These are phyloP conservation scores for Vitis hybrid DNA, from an alignment of 177 flowering plant species.

Conservation along the genomic window DNA sequence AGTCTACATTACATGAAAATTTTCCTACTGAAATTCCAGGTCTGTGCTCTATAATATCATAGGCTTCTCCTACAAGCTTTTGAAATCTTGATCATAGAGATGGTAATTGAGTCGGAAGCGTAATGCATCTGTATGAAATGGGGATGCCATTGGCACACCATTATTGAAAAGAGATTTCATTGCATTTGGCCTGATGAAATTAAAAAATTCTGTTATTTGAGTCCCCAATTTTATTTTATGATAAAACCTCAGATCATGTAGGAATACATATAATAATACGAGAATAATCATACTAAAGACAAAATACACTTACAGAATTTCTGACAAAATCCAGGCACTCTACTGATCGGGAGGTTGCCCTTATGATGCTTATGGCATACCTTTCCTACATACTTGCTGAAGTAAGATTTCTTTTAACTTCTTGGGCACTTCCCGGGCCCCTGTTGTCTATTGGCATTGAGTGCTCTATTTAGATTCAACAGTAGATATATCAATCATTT, in stretches of 20 bases:
- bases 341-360: conserved; percentile 73
- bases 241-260: not conserved
- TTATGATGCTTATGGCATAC: conserved; percentile 77
- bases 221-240: not conserved
- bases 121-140: no score
- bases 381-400: conserved; percentile 67
- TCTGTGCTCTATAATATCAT: no score
- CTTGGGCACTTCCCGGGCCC: not conserved
- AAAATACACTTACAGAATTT: not conserved
- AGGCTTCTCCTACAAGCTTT: no score
- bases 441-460: not conserved
- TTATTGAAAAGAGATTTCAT: not conserved
- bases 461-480: not conserved
- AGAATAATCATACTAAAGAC: not conserved
- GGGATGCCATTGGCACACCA: not conserved
- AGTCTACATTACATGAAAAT: no score
- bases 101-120: no score
- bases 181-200: not conserved
- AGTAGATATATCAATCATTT: not conserved
- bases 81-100: no score
- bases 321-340: conserved; percentile 48
- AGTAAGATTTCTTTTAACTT: conserved; percentile 29
- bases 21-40: no score
- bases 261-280: not conserved
- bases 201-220: not conserved